Base-by-base conservation (phyloP, 179 eudicot species). In the Actinidia polygama region DNA sequence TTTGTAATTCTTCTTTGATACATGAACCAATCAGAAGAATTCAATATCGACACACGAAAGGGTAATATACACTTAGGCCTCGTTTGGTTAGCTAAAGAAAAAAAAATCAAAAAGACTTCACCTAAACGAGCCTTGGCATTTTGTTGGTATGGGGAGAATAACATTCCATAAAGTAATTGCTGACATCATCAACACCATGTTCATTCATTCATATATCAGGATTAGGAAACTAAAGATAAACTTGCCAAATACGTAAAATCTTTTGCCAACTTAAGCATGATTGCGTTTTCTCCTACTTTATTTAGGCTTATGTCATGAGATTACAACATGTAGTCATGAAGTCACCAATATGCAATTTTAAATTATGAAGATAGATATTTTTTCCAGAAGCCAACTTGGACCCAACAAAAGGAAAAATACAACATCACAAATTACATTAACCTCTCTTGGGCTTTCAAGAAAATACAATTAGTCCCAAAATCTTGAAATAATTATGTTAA, bases 261-360 rank as follows among this genome's bases (percentile, higher is more conserved):
- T 59, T 44, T 40, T 19, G 80, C 68, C 67, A 36, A 77, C 61
- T 3, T 75, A n/a, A 59, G 80, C 80, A 77, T 77, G 69, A 59
- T 59, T 58, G 54, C 44, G 67, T 30, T 10, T 73, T 73, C 10
- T 6, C 18, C 36, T n/a, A 19, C 30, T 8, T 49, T n/a, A 57
- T 76, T 1, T 3, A 4, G 4, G 8, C 18, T 18, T 54, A 7
- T 19, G 23, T 71, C 7, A 47, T 14, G 18, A 3, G 40, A 14
- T 66, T 66, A 10, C 47, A 71, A 71, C 75, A 19, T 16, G 53
- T 4, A 3, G 24, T 6, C 3, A 21, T 71, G 23, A 71, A 44
- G 36, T 67, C 72, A 67, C 24, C 75, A 71, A 44, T 10, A 3
- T 16, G 3, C 9, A 66, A n/a, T 7, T 21, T 47, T 19, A 73